Percentiles rank a stretch among this genome's conserved stretches.
Conservation (phyloP, 2,329 filamentous ascomycete genomes). For the Penicillium sp. region DNA sequence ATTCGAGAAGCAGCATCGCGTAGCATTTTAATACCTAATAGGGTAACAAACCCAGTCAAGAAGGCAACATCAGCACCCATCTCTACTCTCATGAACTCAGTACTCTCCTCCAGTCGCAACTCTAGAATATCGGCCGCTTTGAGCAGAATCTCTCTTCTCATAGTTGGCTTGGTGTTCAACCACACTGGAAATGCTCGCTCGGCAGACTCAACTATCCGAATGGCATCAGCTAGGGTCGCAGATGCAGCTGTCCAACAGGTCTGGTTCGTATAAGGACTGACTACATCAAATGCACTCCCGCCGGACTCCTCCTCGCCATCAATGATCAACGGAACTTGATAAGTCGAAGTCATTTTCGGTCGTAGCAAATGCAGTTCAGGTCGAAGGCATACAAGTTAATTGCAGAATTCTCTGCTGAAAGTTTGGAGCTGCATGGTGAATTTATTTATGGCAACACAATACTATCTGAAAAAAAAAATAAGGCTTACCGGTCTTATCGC, state of each 20-base stretch:
- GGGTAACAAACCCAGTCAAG: conserved; percentile 28
- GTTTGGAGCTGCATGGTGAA: no score
- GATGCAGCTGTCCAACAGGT: conserved; percentile 53
- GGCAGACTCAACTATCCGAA: conserved; percentile 54
- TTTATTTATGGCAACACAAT: no score
- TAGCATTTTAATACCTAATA: conserved; percentile 36
- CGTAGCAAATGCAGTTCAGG: background rate
- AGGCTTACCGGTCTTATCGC: no score
- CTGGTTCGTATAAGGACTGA: conserved; percentile 52
- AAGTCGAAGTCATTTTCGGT: background rate
- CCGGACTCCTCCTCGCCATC: conserved; percentile 32
- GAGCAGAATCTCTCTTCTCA: conserved; percentile 65
- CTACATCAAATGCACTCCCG: conserved; percentile 40
- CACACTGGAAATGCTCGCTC: conserved; percentile 63
- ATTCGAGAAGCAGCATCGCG: conserved; percentile 49
- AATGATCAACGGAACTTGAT: conserved; percentile 34
- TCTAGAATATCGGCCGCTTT: conserved; percentile 60
- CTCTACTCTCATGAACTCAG: conserved; percentile 54
- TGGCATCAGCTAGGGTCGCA: conserved; percentile 41
- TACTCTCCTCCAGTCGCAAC: conserved; percentile 48
- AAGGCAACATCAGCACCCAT: conserved; percentile 45
- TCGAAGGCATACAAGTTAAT: background rate
- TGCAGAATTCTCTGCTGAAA: no score
- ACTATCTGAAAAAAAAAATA: no score
- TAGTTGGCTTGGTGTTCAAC: conserved; percentile 57